A percentile compares a stretch with the other conserved stretches of the same genome.
phyloP scores from a whole-genome alignment of 2,329 filamentous ascomycete species.

The Gaeumannomyces sp. region DNA sequence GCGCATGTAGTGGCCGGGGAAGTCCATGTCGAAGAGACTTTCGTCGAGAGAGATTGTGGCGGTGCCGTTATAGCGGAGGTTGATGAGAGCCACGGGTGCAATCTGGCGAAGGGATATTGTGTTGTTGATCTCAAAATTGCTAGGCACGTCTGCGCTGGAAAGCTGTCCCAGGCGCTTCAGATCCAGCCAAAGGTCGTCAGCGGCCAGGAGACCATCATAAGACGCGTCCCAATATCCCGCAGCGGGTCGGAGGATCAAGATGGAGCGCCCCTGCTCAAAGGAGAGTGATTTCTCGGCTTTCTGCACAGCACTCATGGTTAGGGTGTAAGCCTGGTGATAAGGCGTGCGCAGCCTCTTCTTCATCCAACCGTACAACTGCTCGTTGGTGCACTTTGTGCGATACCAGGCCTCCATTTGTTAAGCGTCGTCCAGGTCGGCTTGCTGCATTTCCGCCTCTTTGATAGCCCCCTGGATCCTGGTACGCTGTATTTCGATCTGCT shows the following conservation, averaged over 20 bases:
- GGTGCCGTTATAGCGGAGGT: slow-evolving; percentile 18
- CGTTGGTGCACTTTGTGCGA: slow-evolving; percentile 24
- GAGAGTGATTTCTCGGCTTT: slow-evolving; percentile 20
- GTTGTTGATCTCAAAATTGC: slow-evolving; percentile 26
- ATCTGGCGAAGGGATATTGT: slow-evolving; percentile 25
- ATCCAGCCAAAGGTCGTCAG: slow-evolving; percentile 19
- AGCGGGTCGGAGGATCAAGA: slow-evolving; percentile 11
- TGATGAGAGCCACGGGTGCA: slow-evolving; percentile 21
- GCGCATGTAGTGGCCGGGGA: slow-evolving; percentile 33
- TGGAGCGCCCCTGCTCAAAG: slow-evolving; percentile 18
- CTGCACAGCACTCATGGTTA: slow-evolving; percentile 20
- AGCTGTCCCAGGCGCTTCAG: slow-evolving; percentile 20
- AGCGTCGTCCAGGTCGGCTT: slow-evolving; percentile 10
- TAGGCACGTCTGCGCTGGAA: slow-evolving; percentile 13
- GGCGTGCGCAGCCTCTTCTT: slow-evolving; percentile 13
- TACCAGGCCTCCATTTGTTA: slow-evolving; percentile 18
- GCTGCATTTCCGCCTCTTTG: slow-evolving; percentile 20
- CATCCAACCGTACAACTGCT: slow-evolving; percentile 24
- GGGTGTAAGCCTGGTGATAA: slow-evolving; percentile 19
- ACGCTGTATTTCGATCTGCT: slow-evolving; percentile 19
- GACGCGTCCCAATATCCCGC: slow-evolving; percentile 20
- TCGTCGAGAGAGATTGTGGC: slow-evolving; percentile 25
- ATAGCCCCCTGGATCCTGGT: slow-evolving; percentile 13
- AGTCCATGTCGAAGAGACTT: slow-evolving; percentile 30
- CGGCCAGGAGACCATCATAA: slow-evolving; percentile 22